Evolutionary conservation across 108 stramenopile species (phyloP), one percentile per base, ranked within the genome.

Genomic region (Discostella stelligeroides): DNA sequence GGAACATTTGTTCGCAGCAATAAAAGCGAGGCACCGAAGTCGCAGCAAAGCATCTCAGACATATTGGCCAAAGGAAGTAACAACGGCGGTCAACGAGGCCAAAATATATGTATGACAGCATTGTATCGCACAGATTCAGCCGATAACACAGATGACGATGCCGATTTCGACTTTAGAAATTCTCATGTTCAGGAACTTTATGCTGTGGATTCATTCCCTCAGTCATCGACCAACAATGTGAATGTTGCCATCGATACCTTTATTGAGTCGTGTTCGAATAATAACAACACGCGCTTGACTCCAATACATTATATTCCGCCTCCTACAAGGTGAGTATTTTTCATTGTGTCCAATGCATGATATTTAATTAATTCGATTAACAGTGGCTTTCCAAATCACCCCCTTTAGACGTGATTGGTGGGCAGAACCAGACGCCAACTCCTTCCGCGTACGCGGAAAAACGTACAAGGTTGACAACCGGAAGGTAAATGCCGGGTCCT

Each of bases 381-480:
- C n/a, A n/a, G n/a, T n/a, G n/a, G n/a, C n/a, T n/a, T n/a, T n/a
- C n/a, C n/a, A n/a, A n/a, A n/a, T n/a, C n/a, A n/a, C 28, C 8
- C 63, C 76, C 4, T 72, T 78, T 11, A 78, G 81, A 27, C 21
- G 55, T 39, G 75, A 88, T 23, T 86, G 79, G 50, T 97, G 95
- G 95, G 83, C 84, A 11, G 95, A 96, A 70, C 86, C 91, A 9
- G 95, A 95, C 61, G 81, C 92, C 17, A 88, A 88, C 61, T 88
- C 90, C 7, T 97, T 97, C 68, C 60, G 83, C 59, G 92, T 96
- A 29, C 85, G 97, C 29, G 97, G 97, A 7, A 82, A 87, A 48
- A 88, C 79, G 8, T 97, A 97, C 80, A 73, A 72, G 38, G 48
- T 56, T 0, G 87, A 89, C 72, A 83, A 82, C 53, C 75, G 78